These are phyloP conservation scores for Dentipellis sp. DNA, from an alignment of 768 basidiomycete genomes.

Conservation along the genomic window DNA sequence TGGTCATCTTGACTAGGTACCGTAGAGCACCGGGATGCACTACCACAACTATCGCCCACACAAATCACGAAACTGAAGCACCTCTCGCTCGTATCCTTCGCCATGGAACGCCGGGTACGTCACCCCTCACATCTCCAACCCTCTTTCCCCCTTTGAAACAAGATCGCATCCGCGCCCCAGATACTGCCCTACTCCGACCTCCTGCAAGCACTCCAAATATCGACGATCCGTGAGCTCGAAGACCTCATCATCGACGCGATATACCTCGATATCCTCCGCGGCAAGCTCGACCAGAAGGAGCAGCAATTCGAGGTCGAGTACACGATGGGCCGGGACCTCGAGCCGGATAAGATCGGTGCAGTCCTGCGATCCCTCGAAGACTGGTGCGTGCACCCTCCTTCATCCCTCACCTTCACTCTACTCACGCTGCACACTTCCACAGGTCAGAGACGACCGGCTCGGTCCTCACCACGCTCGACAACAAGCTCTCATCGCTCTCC, in stretches of 20 bases:
- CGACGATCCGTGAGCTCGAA: slow-evolving; percentile 81
- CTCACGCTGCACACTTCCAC: slow-evolving; percentile 6
- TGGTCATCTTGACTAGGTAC: background rate
- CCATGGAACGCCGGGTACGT: slow-evolving; percentile 66
- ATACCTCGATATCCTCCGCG: slow-evolving; percentile 82
- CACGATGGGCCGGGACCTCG: slow-evolving; percentile 88
- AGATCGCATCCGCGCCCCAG: slow-evolving; percentile 26
- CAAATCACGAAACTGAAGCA: slow-evolving; percentile 89
- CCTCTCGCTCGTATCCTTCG: slow-evolving; percentile 82
- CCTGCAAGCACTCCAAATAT: slow-evolving; percentile 60
- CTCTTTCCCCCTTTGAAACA: background rate
- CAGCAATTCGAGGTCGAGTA: slow-evolving; percentile 87
- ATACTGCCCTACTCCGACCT: slow-evolving; percentile 77
- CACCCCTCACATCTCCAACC: background rate
- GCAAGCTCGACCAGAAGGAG: slow-evolving; percentile 90
- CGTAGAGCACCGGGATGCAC: slow-evolving; percentile 53
- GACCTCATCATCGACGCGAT: slow-evolving; percentile 97
- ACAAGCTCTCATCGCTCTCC: slow-evolving; percentile 52
- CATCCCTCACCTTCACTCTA: background rate
- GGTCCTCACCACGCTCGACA: slow-evolving; percentile 65
- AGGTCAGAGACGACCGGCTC: slow-evolving; percentile 67
- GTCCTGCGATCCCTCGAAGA: slow-evolving; percentile 53
- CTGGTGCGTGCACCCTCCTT: slow-evolving; percentile 38
- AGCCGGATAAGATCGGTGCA: slow-evolving; percentile 55
- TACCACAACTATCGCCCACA: slow-evolving; percentile 59